Evolutionary conservation across 2,329 filamentous ascomycete genomes (phyloP).

Genomic region (Cordyceps cateniannulata): DNA sequence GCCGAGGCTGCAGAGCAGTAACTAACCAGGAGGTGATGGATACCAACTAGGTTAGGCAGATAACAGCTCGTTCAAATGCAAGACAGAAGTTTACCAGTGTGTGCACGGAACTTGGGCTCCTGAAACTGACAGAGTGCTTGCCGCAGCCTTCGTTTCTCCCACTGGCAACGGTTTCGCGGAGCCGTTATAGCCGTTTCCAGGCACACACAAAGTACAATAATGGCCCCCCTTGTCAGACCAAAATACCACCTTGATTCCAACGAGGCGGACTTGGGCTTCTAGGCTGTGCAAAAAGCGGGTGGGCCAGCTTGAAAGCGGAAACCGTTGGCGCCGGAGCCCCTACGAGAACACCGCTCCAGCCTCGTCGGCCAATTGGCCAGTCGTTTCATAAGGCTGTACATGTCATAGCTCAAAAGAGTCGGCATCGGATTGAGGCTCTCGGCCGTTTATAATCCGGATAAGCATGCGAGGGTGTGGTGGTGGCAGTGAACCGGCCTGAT

Average conservation of each 20-base stretch:
- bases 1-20: not conserved
- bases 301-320: not conserved
- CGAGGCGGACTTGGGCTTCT: not conserved
- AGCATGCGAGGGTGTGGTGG: not conserved
- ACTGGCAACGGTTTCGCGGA: not conserved
- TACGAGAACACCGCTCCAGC: not conserved
- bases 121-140: not conserved
- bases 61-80: no score
- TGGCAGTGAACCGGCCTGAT: not conserved
- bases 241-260: not conserved
- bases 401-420: not conserved
- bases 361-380: not conserved
- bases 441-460: not conserved
- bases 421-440: not conserved
- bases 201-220: not conserved
- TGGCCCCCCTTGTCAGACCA: not conserved
- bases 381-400: not conserved
- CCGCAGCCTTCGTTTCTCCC: not conserved
- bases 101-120: not conserved
- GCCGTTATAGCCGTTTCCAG: constrained; percentile 2
- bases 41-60: not conserved
- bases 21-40: no score
- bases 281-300: not conserved
- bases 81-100: not conserved
- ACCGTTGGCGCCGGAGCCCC: not conserved